phyloP scores from a whole-genome alignment of 148 eudicot species.

The Drosera capensis region DNA sequence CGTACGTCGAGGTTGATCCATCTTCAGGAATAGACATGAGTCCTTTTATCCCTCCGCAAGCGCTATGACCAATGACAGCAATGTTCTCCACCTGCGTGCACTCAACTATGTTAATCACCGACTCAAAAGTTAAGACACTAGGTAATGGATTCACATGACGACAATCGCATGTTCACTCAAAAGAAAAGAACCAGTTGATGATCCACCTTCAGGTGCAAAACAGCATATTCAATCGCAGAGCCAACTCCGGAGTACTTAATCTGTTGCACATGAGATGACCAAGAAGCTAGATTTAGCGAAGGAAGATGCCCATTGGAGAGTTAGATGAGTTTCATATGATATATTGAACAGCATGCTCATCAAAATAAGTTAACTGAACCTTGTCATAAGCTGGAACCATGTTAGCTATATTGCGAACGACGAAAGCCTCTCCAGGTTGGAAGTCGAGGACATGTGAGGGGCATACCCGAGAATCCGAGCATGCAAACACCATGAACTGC shows the following conservation, averaged over 20 bases:
- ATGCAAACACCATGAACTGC: slow-evolving; percentile 65
- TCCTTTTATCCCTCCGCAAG: not conserved
- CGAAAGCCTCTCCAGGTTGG: slow-evolving; percentile 59
- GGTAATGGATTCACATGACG: too few relatives aligned
- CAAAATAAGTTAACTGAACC: slow-evolving; percentile 16
- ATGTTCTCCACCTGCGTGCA: slow-evolving; percentile 29
- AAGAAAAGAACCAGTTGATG: not conserved
- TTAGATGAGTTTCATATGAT: not conserved
- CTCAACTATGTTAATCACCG: too few relatives aligned
- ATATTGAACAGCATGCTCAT: not conserved
- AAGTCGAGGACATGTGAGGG: slow-evolving; percentile 48
- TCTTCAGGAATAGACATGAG: slow-evolving; percentile 22
- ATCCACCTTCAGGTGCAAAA: slow-evolving; percentile 2
- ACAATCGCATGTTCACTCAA: not conserved
- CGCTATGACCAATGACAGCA: not conserved
- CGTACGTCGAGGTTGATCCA: slow-evolving; percentile 11
- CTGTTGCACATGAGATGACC: slow-evolving; percentile 12
- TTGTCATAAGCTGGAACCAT: slow-evolving; percentile 55
- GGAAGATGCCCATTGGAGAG: not conserved
- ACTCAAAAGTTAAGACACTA: too few relatives aligned
- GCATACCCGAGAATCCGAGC: slow-evolving; percentile 71
- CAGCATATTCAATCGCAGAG: slow-evolving; percentile 33
- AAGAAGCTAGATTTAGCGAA: not conserved
- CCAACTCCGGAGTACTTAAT: slow-evolving; percentile 40
- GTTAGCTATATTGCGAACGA: slow-evolving; percentile 50